Percentiles rank a stretch among this genome's conserved stretches.
Conservation (phyloP, 106 monocot species). For the Dendrobium huoshanense region DNA sequence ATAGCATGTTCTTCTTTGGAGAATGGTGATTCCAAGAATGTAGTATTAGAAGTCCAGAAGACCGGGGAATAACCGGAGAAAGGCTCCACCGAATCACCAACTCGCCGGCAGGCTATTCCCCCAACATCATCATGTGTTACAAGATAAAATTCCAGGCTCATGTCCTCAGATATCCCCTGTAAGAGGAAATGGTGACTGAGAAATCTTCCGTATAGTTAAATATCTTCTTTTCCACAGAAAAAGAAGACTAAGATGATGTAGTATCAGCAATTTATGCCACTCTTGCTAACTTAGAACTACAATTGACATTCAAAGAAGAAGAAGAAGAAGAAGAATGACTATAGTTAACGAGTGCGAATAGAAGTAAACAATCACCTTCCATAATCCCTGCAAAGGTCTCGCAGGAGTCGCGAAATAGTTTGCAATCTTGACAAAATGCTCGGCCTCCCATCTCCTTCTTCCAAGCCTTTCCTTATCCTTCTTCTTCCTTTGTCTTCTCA, state of each 20-base stretch:
- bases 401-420: slow-evolving; percentile 42
- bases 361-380: slow-evolving; percentile 68
- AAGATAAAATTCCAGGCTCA: slow-evolving; percentile 73
- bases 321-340: neutral
- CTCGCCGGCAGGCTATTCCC: slow-evolving; percentile 62
- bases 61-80: slow-evolving; percentile 51
- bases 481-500: slow-evolving; percentile 67
- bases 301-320: neutral
- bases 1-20: slow-evolving; percentile 52
- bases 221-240: neutral
- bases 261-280: neutral
- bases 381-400: slow-evolving; percentile 82
- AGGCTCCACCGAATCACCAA: slow-evolving; percentile 44
- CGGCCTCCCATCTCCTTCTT: slow-evolving; percentile 36
- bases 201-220: neutral
- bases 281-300: neutral
- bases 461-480: slow-evolving; percentile 42
- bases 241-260: neutral
- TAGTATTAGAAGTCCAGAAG: slow-evolving; percentile 70
- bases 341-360: neutral
- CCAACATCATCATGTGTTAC: slow-evolving; percentile 76
- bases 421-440: slow-evolving; percentile 77
- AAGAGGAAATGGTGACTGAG: slow-evolving; percentile 17
- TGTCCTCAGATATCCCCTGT: slow-evolving; percentile 80
- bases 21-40: slow-evolving; percentile 66